Evolutionary conservation across 164 flowering plant genomes (phyloP), one percentile per base, ranked within the genome.

Genomic region (Amborella trichopoda): DNA sequence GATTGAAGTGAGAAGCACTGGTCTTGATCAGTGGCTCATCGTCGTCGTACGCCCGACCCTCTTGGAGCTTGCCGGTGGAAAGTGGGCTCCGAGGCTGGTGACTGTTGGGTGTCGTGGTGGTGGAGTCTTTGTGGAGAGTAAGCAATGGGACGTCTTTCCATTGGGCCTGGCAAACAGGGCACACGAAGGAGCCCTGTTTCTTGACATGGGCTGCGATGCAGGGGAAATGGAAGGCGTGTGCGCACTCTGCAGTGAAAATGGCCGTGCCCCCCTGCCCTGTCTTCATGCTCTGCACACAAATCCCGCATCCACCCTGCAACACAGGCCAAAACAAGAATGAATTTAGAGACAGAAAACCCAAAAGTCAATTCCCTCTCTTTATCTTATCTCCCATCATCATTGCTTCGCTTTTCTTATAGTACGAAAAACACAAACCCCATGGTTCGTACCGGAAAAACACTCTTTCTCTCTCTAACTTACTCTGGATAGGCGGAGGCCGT

Each of bases 171-270:
- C 99, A 91, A 54, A 87, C 91, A 2, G 96, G 94, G 69, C 96
- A 91, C 10, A 72, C 56, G 26, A 91, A 73, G 19, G 13, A 28
- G 43, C 68, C 73, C 19, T 67, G 73, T 23, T 69, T 71, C 13
- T 74, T 52, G 10, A 84, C 88, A 50, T 82, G 78, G 0, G 77
- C 52, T 0, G 95, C 80, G 13, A 91, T 78, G 71, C 99, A 91
- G 2, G 95, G 88, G 49, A 91, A 91, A 43, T 91, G 96, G 45
- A 87, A 91, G 3, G 86, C 66, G 48, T 91, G 99, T 0, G 77
- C 60, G 56, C 99, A 91, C 46, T 87, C 95, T 0, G 95, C 94
- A 3, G 95, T 91, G 76, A 73, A 91, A 3, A 91, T 84, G 38
- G 96, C 95, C 37, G 70, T 87, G 16, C 95, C 90, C 4, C 41